Base-by-base conservation (phyloP, 73 alveolate species). In the Paramecium sexaurelia region DNA sequence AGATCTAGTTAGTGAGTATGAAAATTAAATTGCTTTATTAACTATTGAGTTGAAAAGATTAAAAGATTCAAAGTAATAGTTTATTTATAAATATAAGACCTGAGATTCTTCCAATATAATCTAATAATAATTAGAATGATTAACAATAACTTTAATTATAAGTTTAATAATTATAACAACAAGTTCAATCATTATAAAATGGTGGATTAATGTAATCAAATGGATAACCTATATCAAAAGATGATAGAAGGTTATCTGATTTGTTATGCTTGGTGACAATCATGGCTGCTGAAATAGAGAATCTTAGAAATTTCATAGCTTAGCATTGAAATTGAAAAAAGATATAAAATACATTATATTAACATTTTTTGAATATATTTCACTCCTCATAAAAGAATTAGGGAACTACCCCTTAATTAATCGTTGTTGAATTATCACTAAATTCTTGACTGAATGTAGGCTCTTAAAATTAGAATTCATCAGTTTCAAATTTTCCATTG, bases 351-450 rank as follows among this genome's bases (percentile, higher is more conserved):
- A 51, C 67, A 51, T 51, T 51, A 61, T 11, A 73, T 73, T 27
- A 73, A 73, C n/a, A 36, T 36, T 36, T 22, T 43, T 51, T 51
- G 67, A 22, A 6, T 37, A 22, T 43, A 22, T 45, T 0, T 78
- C 90, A 78, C 55, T 78, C 90, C 73, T 78, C 90, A 24, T 78
- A 78, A 39, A 41, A 78, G 29, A 78, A 78, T 39, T 29, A 37
- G 29, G 90, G 90, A 24, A 78, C 55, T 22, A 78, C 90, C n/a
- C 90, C 90, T 15, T 78, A 33, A 78, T 78, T 78, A 36, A 78
- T 37, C 0, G 68, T 78, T 78, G 90, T 40, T 40, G 90, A 78
- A 26, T 43, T 40, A 17, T 78, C 55, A 26, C 71, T 78, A 24
- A 15, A 78, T 41, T 78, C 68, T 33, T 78, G n/a, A 7, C 45